A percentile compares a stretch with the other conserved stretches of the same genome.
phyloP scores from a whole-genome alignment of 768 basidiomycete genomes.

The Phlebiopsis flavidoalba region DNA sequence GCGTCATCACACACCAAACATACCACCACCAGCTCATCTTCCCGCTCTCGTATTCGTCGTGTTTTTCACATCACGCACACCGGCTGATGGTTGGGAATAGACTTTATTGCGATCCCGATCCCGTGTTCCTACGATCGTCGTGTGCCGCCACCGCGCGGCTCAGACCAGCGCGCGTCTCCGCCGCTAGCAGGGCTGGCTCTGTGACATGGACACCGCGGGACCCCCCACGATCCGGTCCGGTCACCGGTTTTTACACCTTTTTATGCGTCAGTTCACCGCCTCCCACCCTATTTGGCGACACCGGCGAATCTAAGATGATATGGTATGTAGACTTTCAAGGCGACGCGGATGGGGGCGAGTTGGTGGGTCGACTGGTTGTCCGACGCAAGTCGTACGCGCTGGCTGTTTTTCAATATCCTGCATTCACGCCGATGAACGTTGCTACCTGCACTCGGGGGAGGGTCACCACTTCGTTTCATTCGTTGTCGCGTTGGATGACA shows the following conservation, averaged over 20 bases:
- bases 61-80: neutral
- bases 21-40: conserved; percentile 84
- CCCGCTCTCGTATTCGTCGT: conserved; percentile 70
- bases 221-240: conserved; percentile 62
- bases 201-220: conserved; percentile 59
- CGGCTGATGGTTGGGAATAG: conserved; percentile 29
- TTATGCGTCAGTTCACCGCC: conserved; percentile 48
- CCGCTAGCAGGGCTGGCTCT: conserved; percentile 79
- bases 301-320: neutral
- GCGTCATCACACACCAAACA: conserved; percentile 73
- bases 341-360: no score
- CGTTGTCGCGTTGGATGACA: no score
- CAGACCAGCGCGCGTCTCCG: conserved; percentile 52
- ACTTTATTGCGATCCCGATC: conserved; percentile 77
- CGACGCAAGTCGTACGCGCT: no score
- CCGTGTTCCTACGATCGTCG: conserved; percentile 80
- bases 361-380: no score
- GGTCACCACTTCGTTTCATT: no score
- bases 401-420: no score
- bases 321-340: conserved; percentile 46
- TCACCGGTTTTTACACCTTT: conserved; percentile 84
- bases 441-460: no score
- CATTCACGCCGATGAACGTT: no score
- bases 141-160: conserved; percentile 58
- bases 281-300: neutral